Percentiles rank a stretch among this genome's conserved stretches.
Conservation (phyloP, 176 grass and related monocot species). For the Miscanthus lutarioriparius region DNA sequence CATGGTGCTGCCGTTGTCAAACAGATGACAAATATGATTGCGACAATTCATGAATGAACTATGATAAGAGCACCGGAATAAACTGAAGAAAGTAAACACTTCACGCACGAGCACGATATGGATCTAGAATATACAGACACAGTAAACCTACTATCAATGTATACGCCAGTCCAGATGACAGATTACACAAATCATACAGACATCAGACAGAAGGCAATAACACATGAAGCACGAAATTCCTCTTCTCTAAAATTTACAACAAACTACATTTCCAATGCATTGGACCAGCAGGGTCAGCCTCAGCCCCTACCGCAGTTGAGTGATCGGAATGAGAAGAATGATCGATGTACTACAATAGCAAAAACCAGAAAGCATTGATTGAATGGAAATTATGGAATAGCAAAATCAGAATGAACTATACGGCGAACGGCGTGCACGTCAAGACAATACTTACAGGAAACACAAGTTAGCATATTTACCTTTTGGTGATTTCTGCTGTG, state of each 20-base stretch:
- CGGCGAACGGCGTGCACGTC: too few relatives aligned
- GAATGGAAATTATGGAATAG: neutral
- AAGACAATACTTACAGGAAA: too few relatives aligned
- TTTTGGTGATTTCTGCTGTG: slow-evolving; percentile 41
- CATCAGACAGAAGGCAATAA: neutral
- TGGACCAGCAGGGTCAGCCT: neutral
- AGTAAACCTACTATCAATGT: neutral
- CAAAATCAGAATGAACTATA: neutral
- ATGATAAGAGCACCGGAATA: neutral
- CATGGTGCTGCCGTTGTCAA: neutral
- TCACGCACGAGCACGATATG: neutral
- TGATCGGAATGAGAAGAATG: slow-evolving; percentile 46
- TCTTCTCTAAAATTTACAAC: slow-evolving; percentile 3
- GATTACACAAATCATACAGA: neutral
- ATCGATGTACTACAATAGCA: slow-evolving; percentile 35
- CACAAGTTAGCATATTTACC: slow-evolving; percentile 2
- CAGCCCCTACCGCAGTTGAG: slow-evolving; percentile 44
- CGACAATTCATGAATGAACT: neutral
- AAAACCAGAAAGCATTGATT: neutral
- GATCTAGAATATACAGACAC: neutral
- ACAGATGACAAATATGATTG: neutral
- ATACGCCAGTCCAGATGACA: neutral
- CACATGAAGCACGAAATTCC: neutral
- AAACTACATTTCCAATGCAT: neutral
- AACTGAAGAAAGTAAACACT: neutral